phyloP scores from a whole-genome alignment of 2,329 filamentous ascomycete genomes.

The Clarireedia homoeocarpa region DNA sequence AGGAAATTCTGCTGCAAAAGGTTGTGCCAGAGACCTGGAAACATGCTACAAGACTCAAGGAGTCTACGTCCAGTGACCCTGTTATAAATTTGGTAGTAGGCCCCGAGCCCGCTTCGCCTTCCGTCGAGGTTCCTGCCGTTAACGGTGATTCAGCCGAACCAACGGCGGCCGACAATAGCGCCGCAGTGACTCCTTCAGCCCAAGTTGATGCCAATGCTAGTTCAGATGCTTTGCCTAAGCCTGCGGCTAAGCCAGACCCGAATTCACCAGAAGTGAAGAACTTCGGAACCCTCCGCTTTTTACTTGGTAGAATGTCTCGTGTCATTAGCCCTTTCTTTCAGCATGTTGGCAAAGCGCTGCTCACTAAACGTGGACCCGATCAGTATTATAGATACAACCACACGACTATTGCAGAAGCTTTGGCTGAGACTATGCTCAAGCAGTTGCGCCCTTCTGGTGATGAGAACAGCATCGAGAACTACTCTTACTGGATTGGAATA shows the following conservation, averaged over 20 bases:
- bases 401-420: slow-evolving; percentile 49
- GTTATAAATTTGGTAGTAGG: slow-evolving; percentile 9
- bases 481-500: slow-evolving; percentile 76
- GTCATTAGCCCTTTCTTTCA: slow-evolving; percentile 83
- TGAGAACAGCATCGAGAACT: slow-evolving; percentile 51
- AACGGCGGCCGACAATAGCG: not conserved
- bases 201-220: not conserved
- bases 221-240: slow-evolving; percentile 23
- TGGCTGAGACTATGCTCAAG: slow-evolving; percentile 62
- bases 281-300: slow-evolving; percentile 64
- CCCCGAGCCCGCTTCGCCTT: slow-evolving; percentile 12
- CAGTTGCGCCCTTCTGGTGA: slow-evolving; percentile 46
- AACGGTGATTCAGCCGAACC: not conserved
- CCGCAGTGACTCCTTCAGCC: not conserved
- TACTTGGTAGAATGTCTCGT: slow-evolving; percentile 71
- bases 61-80: not conserved
- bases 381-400: slow-evolving; percentile 46
- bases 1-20: slow-evolving; percentile 70
- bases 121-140: slow-evolving; percentile 2
- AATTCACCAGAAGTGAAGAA: slow-evolving; percentile 55
- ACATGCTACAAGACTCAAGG: slow-evolving; percentile 15
- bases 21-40: slow-evolving; percentile 64
- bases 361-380: slow-evolving; percentile 68
- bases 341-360: slow-evolving; percentile 71
- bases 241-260: slow-evolving; percentile 37